A percentile compares a stretch with the other conserved stretches of the same genome.
phyloP scores from a whole-genome alignment of 257 asterid species.

The Scutellaria minor region DNA sequence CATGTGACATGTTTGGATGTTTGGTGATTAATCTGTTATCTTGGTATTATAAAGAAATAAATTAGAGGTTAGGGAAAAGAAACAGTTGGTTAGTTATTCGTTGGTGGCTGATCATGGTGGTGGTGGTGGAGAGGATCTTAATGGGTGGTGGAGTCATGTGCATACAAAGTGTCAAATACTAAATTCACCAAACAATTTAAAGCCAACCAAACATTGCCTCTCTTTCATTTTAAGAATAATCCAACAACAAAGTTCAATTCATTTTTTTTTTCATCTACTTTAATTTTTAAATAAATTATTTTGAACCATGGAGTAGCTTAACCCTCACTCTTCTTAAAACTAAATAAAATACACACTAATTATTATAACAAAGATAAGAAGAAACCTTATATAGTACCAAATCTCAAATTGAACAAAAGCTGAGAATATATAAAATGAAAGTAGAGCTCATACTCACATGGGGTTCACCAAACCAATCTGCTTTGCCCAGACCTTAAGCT shows the following conservation, averaged over 20 bases:
- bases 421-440: background rate
- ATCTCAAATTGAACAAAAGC: background rate
- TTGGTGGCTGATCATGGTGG: background rate
- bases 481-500: conserved; percentile 28
- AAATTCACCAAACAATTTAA: conserved; percentile 24
- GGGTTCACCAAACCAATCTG: conserved; percentile 34
- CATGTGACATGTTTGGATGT: conserved; percentile 60
- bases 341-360: no score
- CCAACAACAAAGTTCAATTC: background rate
- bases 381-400: background rate
- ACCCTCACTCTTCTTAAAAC: no score
- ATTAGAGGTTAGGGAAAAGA: background rate
- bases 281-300: no score
- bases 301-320: background rate
- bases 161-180: background rate
- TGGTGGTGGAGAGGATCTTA: conserved; percentile 30
- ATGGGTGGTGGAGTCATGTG: conserved; percentile 36
- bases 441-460: conserved; percentile 20
- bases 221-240: background rate
- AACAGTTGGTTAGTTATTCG: conserved; percentile 31
- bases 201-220: conserved; percentile 30
- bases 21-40: conserved; percentile 38
- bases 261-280: no score
- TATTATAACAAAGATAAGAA: no score
- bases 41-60: conserved; percentile 6